Percentiles rank a stretch among this genome's conserved stretches.
Evolutionary conservation across 345 rosid species (phyloP).

Genomic region (Arabidopsis arenosa): DNA sequence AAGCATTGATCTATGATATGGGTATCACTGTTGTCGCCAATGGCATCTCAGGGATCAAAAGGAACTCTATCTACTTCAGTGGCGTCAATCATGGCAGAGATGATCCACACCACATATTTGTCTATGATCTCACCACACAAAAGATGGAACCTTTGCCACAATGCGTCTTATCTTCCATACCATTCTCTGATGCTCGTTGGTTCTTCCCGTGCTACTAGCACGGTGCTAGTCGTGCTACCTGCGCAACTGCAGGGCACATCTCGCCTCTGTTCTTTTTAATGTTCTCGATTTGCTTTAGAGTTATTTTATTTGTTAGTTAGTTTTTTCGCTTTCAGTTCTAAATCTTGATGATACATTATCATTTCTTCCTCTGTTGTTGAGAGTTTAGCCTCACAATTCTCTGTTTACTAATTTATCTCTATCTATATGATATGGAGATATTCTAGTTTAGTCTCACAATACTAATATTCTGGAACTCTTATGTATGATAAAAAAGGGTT

Average conservation of each 20-base stretch:
- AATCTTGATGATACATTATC: no score
- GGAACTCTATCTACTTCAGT: conserved; percentile 31
- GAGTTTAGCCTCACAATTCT: no score
- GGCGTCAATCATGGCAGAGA: neutral
- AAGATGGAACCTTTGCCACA: conserved; percentile 9
- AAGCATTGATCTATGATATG: conserved; percentile 27
- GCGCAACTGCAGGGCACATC: neutral
- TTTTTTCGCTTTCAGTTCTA: no score
- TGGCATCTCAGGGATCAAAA: conserved; percentile 24
- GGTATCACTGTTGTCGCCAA: conserved; percentile 19
- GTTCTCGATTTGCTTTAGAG: neutral
- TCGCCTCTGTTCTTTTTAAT: neutral
- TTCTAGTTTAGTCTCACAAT: no score
- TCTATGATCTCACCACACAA: conserved; percentile 30
- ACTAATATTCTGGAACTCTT: no score
- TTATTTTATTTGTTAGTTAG: neutral
- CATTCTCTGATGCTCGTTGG: conserved; percentile 25
- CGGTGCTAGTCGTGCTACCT: neutral
- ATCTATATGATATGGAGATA: no score
- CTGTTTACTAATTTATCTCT: no score
- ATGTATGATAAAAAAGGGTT: no score
- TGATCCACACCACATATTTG: conserved; percentile 15
- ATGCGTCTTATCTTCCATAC: conserved; percentile 8
- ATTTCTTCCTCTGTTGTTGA: no score
- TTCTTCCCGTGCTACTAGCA: conserved; percentile 22